These are phyloP conservation scores for Pholiota microspora DNA, from an alignment of 768 basidiomycete genomes.

Conservation along the genomic window DNA sequence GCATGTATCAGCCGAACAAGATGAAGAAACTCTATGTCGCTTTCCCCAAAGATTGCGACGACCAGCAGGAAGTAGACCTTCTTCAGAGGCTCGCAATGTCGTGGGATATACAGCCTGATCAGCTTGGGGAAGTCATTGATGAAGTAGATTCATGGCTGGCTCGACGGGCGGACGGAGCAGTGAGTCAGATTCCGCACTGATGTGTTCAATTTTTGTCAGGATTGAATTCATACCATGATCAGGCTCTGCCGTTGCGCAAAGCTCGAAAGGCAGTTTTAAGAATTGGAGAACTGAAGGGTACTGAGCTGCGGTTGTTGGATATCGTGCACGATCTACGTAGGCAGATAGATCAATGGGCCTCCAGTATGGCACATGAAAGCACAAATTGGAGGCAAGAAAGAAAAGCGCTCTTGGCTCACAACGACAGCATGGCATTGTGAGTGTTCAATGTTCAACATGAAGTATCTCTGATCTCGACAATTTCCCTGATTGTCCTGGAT, in stretches of 20 bases:
- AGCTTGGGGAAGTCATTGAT: slow-evolving; percentile 33
- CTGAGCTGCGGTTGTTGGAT: neutral
- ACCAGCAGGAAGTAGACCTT: slow-evolving; percentile 33
- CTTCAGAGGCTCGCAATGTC: slow-evolving; percentile 34
- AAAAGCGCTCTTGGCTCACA: slow-evolving; percentile 2
- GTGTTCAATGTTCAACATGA: neutral
- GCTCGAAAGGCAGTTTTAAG: slow-evolving; percentile 13
- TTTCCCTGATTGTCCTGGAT: neutral
- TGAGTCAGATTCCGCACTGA: slow-evolving; percentile 24
- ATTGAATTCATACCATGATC: neutral
- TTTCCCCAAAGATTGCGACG: slow-evolving; percentile 33
- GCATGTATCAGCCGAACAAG: slow-evolving; percentile 51
- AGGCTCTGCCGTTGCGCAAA: slow-evolving; percentile 19
- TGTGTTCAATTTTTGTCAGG: neutral
- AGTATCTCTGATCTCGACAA: too few species aligned
- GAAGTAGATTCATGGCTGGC: slow-evolving; percentile 55
- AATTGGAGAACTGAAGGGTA: slow-evolving; percentile 10
- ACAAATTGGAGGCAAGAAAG: neutral
- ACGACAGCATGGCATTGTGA: slow-evolving; percentile 12
- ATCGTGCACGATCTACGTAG: neutral
- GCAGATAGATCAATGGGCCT: neutral
- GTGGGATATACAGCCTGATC: slow-evolving; percentile 39
- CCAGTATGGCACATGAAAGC: neutral
- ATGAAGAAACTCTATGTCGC: slow-evolving; percentile 71
- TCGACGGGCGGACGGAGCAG: slow-evolving; percentile 36